These are phyloP conservation scores for Mycena alexandri DNA, from an alignment of 768 basidiomycete species.

Conservation along the genomic window DNA sequence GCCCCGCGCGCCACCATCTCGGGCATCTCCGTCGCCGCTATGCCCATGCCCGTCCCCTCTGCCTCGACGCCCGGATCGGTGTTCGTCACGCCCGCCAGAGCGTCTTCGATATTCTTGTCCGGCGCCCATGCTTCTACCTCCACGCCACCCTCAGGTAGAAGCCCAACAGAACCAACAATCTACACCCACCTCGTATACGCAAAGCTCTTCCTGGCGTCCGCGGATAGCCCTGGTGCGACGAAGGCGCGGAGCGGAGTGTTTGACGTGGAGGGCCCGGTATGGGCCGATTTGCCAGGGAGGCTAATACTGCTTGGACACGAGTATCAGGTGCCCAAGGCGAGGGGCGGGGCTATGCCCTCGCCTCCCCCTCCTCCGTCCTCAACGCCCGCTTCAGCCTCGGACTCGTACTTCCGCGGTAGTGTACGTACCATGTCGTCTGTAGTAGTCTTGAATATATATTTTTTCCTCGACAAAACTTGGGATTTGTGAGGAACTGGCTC, in stretches of 20 bases:
- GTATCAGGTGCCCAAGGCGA: conserved; percentile 72
- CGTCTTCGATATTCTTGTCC: not conserved
- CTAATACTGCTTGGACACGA: conserved; percentile 75
- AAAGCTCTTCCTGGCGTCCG: conserved; percentile 64
- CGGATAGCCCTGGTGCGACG: conserved; percentile 48
- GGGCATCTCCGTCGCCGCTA: conserved; percentile 68
- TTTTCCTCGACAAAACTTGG: too few relatives aligned
- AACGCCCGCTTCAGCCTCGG: conserved; percentile 54
- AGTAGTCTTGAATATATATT: too few relatives aligned
- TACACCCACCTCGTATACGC: conserved; percentile 77
- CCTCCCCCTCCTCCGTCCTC: conserved; percentile 6
- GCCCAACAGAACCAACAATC: conserved; percentile 49
- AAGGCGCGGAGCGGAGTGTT: conserved; percentile 41
- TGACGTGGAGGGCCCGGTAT: conserved; percentile 55
- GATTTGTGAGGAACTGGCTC: too few relatives aligned
- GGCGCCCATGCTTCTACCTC: conserved; percentile 40
- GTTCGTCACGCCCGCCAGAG: conserved; percentile 40
- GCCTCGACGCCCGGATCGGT: conserved; percentile 10
- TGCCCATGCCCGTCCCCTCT: conserved; percentile 38
- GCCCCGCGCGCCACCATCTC: conserved; percentile 62
- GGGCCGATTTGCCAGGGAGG: conserved; percentile 69
- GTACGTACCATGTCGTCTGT: too few relatives aligned
- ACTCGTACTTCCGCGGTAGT: conserved; percentile 38
- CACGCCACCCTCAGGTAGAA: conserved; percentile 54
- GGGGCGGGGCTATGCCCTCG: conserved; percentile 55